Evolutionary conservation across 352 stramenopile species (phyloP), one percentile per base, ranked within the genome.

Genomic region (Elongisporangium prolatum): DNA sequence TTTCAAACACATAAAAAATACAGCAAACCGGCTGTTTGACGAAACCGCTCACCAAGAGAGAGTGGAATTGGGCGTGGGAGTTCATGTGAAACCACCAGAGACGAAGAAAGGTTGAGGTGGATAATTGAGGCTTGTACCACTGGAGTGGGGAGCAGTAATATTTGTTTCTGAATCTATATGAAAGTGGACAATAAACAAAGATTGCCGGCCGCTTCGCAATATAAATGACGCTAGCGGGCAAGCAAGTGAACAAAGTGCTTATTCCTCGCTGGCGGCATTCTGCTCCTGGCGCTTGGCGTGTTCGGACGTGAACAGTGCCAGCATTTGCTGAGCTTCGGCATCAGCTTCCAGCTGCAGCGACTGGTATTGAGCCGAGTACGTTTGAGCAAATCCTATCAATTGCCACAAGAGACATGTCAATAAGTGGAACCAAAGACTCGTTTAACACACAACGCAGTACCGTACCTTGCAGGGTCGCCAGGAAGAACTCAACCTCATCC

Each of bases 401-500:
- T 20, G n/a, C 11, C 21, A 47, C 14, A 44, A 44, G 34, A 44
- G 34, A 44, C 34, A 44, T 44, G 34, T 44, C 34, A 44, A 7
- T 34, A 7, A 34, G 4, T 34, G 6, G 18, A 54, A 56, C 49
- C 57, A n/a, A 21, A 56, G 38, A 17, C 25, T 16, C 4, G 18
- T 57, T 40, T 37, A 20, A 50, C 17, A 38, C 16, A 4, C 28
- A 61, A 13, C n/a, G 1, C 4, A 51, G 25, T 16, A 56, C 58
- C 51, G 24, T 58, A 72, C 65, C 80, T 52, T 93, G 93, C 34
- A 98, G 67, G 21, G 93, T 93, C 60, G 89, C 72, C 60, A 96
- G 84, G 67, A 98, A 87, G 63, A 96, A 97, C 54, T 93, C 75
- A 20, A 97, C 69, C 68, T 98, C 90, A 59, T 98, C 91, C 17